phyloP scores from a whole-genome alignment of 1,139 yeast species.

The Diutina ranongensis region DNA sequence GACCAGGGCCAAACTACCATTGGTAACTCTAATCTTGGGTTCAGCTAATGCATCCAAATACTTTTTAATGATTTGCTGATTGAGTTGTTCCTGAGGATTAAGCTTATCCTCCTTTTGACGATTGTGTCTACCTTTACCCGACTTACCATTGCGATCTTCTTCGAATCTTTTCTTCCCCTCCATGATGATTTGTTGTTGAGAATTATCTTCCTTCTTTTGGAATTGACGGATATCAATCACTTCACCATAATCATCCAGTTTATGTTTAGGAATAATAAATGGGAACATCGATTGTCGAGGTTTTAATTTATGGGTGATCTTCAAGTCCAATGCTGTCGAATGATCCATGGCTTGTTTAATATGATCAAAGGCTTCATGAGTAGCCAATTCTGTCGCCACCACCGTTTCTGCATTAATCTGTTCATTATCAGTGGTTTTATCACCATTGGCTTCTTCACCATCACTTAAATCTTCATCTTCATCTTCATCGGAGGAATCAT shows the following conservation, averaged over 20 bases:
- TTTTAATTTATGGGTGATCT: conserved; percentile 42
- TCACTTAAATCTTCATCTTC: conserved; percentile 16
- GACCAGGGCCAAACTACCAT: conserved; percentile 7
- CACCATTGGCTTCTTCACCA: conserved; percentile 15
- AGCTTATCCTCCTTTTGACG: conserved; percentile 16
- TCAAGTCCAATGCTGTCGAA: conserved; percentile 45
- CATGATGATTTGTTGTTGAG: conserved; percentile 24
- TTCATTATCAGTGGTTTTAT: not conserved
- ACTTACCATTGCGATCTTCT: conserved; percentile 23
- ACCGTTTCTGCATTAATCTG: not conserved
- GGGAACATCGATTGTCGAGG: conserved; percentile 78
- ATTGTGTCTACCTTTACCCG: conserved; percentile 13
- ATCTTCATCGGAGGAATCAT: conserved; percentile 15
- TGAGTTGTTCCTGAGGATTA: conserved; percentile 35
- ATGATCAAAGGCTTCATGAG: conserved; percentile 33
- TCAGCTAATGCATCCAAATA: conserved; percentile 46
- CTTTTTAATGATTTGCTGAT: conserved; percentile 30
- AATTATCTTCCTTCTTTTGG: conserved; percentile 41
- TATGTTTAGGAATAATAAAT: conserved; percentile 40
- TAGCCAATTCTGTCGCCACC: not conserved
- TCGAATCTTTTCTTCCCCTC: conserved; percentile 18
- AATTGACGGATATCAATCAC: conserved; percentile 56
- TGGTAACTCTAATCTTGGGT: conserved; percentile 39
- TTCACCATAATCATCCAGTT: conserved; percentile 81
- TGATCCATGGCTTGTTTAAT: conserved; percentile 28